phyloP scores from a whole-genome alignment of 2,329 filamentous ascomycete genomes.

The Fusarium papillatum region DNA sequence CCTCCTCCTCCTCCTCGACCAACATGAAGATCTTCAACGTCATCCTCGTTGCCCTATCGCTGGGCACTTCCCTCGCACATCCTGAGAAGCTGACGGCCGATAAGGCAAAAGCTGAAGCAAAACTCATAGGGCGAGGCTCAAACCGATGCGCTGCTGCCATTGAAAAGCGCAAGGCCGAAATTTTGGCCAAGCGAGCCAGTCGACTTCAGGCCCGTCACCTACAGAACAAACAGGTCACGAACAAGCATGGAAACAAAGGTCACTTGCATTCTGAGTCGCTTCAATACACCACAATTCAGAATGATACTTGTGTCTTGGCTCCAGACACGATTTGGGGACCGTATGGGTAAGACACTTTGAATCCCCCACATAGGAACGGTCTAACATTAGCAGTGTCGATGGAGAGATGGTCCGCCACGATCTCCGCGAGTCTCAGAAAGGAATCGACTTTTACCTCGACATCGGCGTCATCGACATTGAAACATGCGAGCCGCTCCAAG shows the following conservation, averaged over 20 bases:
- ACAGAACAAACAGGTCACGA: background rate
- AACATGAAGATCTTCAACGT: background rate
- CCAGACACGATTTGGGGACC: background rate
- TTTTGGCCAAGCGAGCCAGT: constrained; percentile 13
- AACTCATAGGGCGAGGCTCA: constrained; percentile 16
- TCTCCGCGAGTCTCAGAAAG: constrained; percentile 14
- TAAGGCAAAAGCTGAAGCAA: constrained; percentile 3
- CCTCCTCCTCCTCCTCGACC: too few relatives aligned
- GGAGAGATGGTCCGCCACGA: background rate
- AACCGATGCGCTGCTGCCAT: constrained; percentile 23
- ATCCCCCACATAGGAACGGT: background rate
- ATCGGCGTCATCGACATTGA: constrained; percentile 22
- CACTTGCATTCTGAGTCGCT: background rate
- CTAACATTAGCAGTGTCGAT: background rate
- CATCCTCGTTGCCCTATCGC: background rate
- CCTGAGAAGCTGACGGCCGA: background rate
- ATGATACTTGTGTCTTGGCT: background rate
- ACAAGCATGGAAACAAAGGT: background rate
- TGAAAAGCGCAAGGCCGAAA: constrained; percentile 21
- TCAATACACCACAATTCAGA: background rate
- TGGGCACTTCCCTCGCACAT: background rate
- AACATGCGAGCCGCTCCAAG: constrained; percentile 16
- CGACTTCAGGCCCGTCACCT: constrained; percentile 16
- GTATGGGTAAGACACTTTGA: background rate
- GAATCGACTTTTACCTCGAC: constrained; percentile 25